Base-by-base conservation (phyloP, 1,139 yeast genomes). In the Sugiyamaella novakii region DNA sequence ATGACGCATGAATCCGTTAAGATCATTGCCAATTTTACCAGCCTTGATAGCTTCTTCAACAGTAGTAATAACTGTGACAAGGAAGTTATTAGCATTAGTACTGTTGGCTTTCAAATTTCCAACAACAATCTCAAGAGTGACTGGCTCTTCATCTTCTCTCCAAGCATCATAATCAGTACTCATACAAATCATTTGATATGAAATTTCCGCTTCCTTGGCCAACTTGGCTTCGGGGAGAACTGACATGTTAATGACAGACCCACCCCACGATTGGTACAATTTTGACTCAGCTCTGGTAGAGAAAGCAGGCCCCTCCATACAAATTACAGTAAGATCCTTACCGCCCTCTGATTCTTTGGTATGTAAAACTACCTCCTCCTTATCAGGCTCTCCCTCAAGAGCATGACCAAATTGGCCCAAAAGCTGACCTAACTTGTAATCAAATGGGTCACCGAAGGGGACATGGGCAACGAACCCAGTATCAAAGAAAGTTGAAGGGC, bases 251-350 rank as follows among this genome's bases (percentile, higher is more conserved):
- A 94, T 92, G 47, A 92, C 95, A 31, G 88, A 80, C 8, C 97
- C 98, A 51, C 96, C 96, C 84, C 95, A 86, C 34, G 84, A 71
- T 64, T 89, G 79, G 73, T 92, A 94, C 68, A 92, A 70, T 66
- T 78, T 80, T 15, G 96, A 87, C 72, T 92, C 99, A n/a, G 98
- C 98, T 57, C 98, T 79, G 12, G 98, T 92, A 43, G 95, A 84
- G 70, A 92, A 92, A 51, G 94, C 96, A 2, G 99, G 99, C 34
- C 99, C 99, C 70, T 92, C 99, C 98, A 92, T 92, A 71, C 98
- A 92, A 54, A 94, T 78, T 41, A 94, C 80, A 2, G 95, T 85
- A 54, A 87, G 73, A 62, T 91, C 97, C 48, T 71, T 68, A 49
- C 82, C 83, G 46, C 72, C 73, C 55, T 77, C 77, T 42, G 81